Base-by-base conservation (phyloP, 306 rosid genomes). In the Cicer pinnatifidum region DNA sequence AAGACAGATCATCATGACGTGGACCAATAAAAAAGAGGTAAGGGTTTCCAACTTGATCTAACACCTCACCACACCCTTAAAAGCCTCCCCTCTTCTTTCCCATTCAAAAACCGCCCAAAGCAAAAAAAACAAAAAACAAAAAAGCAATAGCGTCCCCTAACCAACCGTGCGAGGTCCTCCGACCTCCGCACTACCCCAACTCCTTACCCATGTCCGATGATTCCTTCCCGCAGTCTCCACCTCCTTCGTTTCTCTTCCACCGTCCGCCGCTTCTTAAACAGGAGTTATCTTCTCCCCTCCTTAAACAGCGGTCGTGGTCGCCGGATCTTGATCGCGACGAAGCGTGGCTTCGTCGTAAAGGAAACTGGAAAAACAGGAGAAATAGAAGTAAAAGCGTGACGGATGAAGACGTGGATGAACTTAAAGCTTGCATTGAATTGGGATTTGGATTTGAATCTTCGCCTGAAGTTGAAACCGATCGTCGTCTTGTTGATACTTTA, bases 241-340 rank as follows among this genome's bases (percentile, higher is more conserved):
- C 71, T 0, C 81, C 84, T 6, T 54, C 84, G 0, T 62, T 72
- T 28, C 80, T 72, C 5, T 38, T 82, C 71, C 73, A 78, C 0
- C 82, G 80, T 1, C 80, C 82, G 0, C 82, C 73, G 0, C 69
- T 76, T 0, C 7, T 51, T 0, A 74, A 23, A 0, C 52, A 66
- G 1, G 7, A 72, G 0, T 6, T 69, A 0, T 44, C 70, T 1
- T 65, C 84, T 38, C 86, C 91, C 2, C 99, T 94, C 3, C 84
- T 77, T 79, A 94, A 91, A 89, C 96, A 91, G 79, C 80, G 75
- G 8, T 94, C 99, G 0, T 94, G 97, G 99, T 94, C 99, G 10
- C 99, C 99, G 1, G 96, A 94, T 43, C 81, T 78, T 33, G 78
- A 23, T 47, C 95, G 99, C 28, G 95, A 94, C 12, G 95, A 91